A percentile compares a stretch with the other conserved stretches of the same genome.
Conservation (phyloP, 768 basidiomycete genomes). For the Boletellus sp. region DNA sequence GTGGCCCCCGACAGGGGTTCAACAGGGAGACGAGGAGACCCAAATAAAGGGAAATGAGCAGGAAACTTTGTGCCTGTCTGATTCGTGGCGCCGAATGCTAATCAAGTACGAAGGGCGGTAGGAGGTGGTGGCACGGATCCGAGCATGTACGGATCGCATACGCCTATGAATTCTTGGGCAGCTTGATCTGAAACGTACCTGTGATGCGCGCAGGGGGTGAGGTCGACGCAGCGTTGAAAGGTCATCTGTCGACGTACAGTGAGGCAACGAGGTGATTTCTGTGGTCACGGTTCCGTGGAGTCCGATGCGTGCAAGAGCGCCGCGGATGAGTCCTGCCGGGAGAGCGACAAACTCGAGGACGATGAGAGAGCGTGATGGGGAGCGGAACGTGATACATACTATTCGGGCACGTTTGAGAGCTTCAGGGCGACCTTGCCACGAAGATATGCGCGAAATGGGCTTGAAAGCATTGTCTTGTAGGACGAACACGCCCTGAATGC, state of each 20-base stretch:
- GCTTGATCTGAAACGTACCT: slow-evolving; percentile 84
- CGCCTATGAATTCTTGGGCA: slow-evolving; percentile 55
- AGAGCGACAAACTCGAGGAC: slow-evolving; percentile 70
- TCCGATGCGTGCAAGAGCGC: slow-evolving; percentile 76
- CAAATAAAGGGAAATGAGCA: no score
- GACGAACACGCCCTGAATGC: slow-evolving; percentile 82
- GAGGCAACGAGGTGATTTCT: slow-evolving; percentile 78
- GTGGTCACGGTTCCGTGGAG: slow-evolving; percentile 70
- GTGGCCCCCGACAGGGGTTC: no score
- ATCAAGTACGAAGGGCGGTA: no score
- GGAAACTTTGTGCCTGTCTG: no score
- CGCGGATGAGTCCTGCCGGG: slow-evolving; percentile 80
- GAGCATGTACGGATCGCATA: no score
- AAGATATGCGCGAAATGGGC: slow-evolving; percentile 76
- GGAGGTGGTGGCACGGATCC: no score
- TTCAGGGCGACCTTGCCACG: slow-evolving; percentile 72
- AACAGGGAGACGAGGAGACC: no score
- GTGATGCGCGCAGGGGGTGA: neutral
- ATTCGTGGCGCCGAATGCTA: no score
- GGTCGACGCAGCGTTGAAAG: neutral
- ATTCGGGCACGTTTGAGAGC: slow-evolving; percentile 67
- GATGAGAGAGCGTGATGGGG: neutral
- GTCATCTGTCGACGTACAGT: slow-evolving; percentile 53
- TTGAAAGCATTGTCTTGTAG: slow-evolving; percentile 90
- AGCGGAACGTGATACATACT: slow-evolving; percentile 40